Evolutionary conservation across 257 asterid genomes (phyloP).

Genomic region (Przewalskia tangutica): DNA sequence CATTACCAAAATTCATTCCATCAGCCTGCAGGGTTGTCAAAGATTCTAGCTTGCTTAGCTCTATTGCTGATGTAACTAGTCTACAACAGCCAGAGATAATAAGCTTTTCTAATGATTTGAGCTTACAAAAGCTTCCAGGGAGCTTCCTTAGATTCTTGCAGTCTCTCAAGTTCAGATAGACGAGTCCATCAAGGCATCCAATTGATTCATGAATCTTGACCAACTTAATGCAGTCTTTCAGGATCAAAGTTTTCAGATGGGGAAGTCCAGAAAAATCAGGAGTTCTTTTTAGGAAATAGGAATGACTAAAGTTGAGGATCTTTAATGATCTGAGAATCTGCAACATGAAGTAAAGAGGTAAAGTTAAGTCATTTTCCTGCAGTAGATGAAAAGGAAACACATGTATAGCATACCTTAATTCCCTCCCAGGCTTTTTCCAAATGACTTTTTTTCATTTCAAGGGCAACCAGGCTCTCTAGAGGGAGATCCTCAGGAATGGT

Average conservation of each 20-base stretch:
- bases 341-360: background rate
- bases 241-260: background rate
- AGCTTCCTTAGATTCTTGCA: slow-evolving; percentile 6
- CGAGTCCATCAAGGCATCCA: background rate
- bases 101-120: slow-evolving; percentile 6
- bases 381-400: background rate
- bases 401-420: background rate
- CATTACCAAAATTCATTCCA: slow-evolving; percentile 1
- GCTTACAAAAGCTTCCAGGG: background rate
- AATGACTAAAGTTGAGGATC: slow-evolving; percentile 4
- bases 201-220: slow-evolving; percentile 13
- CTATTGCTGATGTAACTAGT: background rate
- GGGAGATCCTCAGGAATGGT: slow-evolving; percentile 2
- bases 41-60: slow-evolving; percentile 5
- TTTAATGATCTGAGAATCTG: slow-evolving; percentile 5
- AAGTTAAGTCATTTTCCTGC: background rate
- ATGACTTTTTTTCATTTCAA: slow-evolving; percentile 5
- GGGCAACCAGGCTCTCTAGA: slow-evolving; percentile 3
- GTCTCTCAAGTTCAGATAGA: slow-evolving; percentile 5
- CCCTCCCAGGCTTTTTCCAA: slow-evolving; percentile 1
- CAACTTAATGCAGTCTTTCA: slow-evolving; percentile 14
- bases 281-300: background rate
- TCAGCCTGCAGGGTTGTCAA: slow-evolving; percentile 6
- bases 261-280: slow-evolving; percentile 9
- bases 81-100: slow-evolving; percentile 8